Evolutionary conservation across 169 alveolate species (phyloP).

Genomic region (Cryptosporidium parvum): DNA sequence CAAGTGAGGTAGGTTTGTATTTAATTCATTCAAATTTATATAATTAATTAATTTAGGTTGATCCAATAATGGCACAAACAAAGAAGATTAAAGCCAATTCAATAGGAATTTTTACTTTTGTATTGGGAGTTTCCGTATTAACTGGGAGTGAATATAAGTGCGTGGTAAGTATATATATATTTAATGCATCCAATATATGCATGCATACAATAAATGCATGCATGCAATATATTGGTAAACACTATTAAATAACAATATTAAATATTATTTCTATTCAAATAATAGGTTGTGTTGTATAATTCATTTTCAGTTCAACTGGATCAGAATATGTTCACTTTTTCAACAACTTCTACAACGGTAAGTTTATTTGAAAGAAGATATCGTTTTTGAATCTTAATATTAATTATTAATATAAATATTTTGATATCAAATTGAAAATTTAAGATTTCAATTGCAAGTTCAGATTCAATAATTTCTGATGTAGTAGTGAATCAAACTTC

Average conservation of each 20-base stretch:
- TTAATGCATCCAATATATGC: not conserved
- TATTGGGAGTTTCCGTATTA: constrained; percentile 51
- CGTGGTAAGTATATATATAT: constrained; percentile 6
- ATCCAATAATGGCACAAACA: constrained; percentile 72
- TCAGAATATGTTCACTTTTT: constrained; percentile 46
- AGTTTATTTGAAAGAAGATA: not conserved
- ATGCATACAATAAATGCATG: not conserved
- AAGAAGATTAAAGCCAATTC: constrained; percentile 38
- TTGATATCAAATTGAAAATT: not conserved
- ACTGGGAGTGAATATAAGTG: constrained; percentile 65
- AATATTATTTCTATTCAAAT: not conserved
- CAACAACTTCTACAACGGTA: constrained; percentile 56
- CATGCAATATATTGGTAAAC: not conserved
- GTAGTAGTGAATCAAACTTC: constrained; percentile 55
- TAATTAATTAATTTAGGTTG: constrained; percentile 47
- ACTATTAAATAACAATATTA: not conserved
- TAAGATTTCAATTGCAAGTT: constrained; percentile 52
- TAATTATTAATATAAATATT: not conserved
- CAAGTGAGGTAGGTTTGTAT: constrained; percentile 52
- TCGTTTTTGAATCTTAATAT: not conserved
- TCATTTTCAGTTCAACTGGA: constrained; percentile 64
- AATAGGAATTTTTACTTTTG: constrained; percentile 62
- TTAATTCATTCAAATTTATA: not conserved
- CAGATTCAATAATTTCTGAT: constrained; percentile 33
- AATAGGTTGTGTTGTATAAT: constrained; percentile 51